Evolutionary conservation across 2,329 filamentous ascomycete species (phyloP).

Genomic region (Elsinoe batatas): DNA sequence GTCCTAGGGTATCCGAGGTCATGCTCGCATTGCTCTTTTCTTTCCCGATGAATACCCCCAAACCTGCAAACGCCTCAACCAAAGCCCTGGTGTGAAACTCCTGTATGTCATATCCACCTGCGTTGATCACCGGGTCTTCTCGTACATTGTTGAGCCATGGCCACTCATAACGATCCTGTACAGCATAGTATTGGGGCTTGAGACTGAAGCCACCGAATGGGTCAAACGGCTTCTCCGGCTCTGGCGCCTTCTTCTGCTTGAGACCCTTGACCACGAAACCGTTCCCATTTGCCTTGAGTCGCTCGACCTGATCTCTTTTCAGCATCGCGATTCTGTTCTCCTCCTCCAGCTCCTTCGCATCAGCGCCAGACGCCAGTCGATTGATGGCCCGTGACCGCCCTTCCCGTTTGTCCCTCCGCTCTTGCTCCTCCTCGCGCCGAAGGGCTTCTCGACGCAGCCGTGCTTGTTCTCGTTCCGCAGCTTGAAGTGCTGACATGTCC

Average conservation of each 20-base stretch:
- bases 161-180: constrained; percentile 64
- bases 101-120: constrained; percentile 71
- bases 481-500: constrained; percentile 37
- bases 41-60: constrained; percentile 79
- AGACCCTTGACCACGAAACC: constrained; percentile 64
- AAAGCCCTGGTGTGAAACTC: constrained; percentile 76
- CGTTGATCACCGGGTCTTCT: constrained; percentile 55
- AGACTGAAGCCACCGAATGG: constrained; percentile 71
- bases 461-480: constrained; percentile 57
- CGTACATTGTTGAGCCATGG: constrained; percentile 60
- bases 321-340: constrained; percentile 36
- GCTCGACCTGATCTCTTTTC: constrained; percentile 42
- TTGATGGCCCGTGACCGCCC: constrained; percentile 61
- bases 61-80: constrained; percentile 79
- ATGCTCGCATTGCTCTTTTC: constrained; percentile 42
- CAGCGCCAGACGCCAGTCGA: constrained; percentile 53
- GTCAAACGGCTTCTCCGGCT: constrained; percentile 70
- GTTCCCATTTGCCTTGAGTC: constrained; percentile 32
- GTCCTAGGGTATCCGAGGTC: constrained; percentile 19
- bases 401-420: constrained; percentile 53
- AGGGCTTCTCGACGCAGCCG: constrained; percentile 54
- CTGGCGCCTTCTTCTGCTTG: constrained; percentile 52
- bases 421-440: constrained; percentile 59
- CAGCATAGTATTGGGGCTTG: constrained; percentile 53
- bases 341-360: constrained; percentile 42